Percentiles rank a stretch among this genome's conserved stretches.
These are phyloP conservation scores for Pyricularia grisea DNA, from an alignment of 2,329 filamentous ascomycete genomes.

Conservation along the genomic window DNA sequence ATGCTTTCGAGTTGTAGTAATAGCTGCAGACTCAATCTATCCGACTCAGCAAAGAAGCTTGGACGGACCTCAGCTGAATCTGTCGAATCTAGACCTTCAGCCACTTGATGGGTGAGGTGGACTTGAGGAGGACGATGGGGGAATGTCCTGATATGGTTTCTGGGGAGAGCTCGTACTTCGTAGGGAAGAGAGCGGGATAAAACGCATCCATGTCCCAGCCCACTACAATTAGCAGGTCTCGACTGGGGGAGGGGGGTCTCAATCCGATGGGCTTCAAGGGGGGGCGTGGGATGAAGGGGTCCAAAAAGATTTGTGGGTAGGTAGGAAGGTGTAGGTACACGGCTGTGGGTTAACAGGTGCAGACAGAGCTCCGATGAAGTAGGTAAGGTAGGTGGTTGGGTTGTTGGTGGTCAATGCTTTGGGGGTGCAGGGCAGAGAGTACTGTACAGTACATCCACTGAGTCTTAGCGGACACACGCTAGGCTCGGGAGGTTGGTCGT, in stretches of 20 bases:
- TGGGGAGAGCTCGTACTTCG: background rate
- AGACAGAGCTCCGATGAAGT: background rate
- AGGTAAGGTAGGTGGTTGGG: background rate
- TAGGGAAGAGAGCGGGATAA: background rate
- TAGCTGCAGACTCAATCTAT: background rate
- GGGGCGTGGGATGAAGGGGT: background rate
- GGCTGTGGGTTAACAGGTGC: background rate
- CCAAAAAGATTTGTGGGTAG: background rate
- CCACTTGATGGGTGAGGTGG: background rate
- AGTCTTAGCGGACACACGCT: background rate
- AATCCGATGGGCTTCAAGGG: background rate
- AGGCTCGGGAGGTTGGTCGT: background rate
- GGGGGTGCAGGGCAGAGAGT: background rate
- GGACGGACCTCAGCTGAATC: background rate
- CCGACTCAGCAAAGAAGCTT: background rate
- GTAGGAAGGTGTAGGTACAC: background rate
- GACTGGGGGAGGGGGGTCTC: background rate
- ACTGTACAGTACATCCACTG: too few relatives aligned
- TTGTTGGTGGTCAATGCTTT: background rate
- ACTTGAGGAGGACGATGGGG: background rate
- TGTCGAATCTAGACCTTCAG: background rate
- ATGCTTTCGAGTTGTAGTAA: background rate
- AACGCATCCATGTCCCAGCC: background rate
- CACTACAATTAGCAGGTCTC: background rate
- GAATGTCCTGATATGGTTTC: background rate